Conservation (phyloP, 106 monocot species). For the Allium cepa region DNA sequence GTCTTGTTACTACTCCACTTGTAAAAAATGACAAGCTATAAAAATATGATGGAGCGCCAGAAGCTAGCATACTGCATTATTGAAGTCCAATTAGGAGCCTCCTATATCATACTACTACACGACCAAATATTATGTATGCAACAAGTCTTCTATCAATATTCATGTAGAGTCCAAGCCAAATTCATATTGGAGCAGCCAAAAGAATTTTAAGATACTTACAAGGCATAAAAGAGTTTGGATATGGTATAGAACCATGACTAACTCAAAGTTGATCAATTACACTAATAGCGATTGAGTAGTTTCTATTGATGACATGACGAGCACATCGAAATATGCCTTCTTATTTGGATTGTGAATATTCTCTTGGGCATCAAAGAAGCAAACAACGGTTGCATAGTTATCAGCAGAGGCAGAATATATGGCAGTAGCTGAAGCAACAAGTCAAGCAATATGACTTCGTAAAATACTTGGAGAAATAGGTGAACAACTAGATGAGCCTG, state of each 20-base stretch:
- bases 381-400: not conserved
- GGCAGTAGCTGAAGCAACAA: not conserved
- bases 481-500: not conserved
- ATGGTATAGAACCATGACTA: not conserved
- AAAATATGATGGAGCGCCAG: not conserved
- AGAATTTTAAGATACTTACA: not conserved
- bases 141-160: not conserved
- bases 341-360: not conserved
- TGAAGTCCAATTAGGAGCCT: not conserved
- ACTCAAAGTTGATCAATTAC: too few species aligned
- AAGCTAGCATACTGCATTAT: not conserved
- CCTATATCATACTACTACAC: not conserved
- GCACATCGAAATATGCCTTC: too few species aligned
- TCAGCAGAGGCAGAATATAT: not conserved
- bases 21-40: not conserved
- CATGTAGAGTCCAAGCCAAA: not conserved
- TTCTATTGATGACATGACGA: too few species aligned
- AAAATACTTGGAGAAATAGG: not conserved
- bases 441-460: not conserved
- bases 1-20: not conserved
- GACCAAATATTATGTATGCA: not conserved
- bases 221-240: not conserved
- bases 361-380: not conserved
- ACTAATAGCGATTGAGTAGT: not conserved
- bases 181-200: not conserved